These are phyloP conservation scores for Ganoderma meredithae DNA, from an alignment of 1,284 basidiomycete species.

Conservation along the genomic window DNA sequence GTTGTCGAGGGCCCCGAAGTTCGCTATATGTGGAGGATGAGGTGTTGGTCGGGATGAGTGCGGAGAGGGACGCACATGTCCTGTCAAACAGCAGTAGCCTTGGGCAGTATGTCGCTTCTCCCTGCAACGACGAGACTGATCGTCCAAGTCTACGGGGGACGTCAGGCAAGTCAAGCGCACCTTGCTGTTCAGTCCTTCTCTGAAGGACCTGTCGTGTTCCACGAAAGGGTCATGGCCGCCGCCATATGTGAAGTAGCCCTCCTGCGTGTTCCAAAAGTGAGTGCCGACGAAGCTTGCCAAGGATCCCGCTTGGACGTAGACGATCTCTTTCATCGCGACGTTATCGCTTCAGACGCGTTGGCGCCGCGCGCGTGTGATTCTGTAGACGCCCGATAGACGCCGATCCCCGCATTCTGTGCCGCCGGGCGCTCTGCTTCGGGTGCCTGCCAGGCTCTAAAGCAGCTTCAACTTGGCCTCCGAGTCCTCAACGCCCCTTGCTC, in stretches of 20 bases:
- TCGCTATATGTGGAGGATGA: conserved; percentile 49
- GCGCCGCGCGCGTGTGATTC: conserved; percentile 22
- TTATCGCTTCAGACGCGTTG: background rate
- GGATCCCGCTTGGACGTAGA: conserved; percentile 77
- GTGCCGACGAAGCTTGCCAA: conserved; percentile 73
- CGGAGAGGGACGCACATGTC: conserved; percentile 54
- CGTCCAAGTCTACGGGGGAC: background rate
- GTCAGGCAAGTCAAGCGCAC: conserved; percentile 34
- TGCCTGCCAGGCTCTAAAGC: background rate
- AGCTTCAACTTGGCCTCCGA: background rate
- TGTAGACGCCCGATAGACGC: conserved; percentile 3
- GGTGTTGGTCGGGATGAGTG: background rate
- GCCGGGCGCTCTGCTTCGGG: too few species aligned
- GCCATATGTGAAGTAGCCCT: conserved; percentile 66
- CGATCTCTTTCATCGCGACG: conserved; percentile 71
- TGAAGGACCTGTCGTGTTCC: conserved; percentile 67
- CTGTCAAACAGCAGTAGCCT: conserved; percentile 70
- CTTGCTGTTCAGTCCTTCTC: conserved; percentile 59
- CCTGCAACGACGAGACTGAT: conserved; percentile 45
- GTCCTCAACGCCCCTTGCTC: background rate
- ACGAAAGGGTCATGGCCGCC: conserved; percentile 54
- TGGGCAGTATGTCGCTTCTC: conserved; percentile 64
- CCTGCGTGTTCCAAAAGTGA: conserved; percentile 85
- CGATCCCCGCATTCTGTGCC: conserved; percentile 17
- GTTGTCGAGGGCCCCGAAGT: conserved; percentile 68